Evolutionary conservation across 345 rosid species (phyloP).

Genomic region (Boechera stricta): DNA sequence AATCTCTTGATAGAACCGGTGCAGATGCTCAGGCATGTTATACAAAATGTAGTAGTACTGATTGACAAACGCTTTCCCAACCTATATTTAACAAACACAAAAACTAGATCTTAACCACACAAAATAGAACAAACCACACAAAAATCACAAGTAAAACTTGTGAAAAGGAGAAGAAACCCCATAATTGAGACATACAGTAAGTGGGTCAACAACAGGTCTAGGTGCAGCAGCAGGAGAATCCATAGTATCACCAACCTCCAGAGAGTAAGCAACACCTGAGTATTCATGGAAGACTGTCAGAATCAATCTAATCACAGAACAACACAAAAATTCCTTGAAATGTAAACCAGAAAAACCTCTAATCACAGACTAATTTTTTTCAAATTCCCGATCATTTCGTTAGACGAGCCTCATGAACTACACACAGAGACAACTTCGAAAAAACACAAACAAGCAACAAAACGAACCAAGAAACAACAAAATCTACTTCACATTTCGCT

Average conservation of each 20-base stretch:
- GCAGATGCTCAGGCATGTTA: slow-evolving; percentile 52
- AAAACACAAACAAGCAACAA: background rate
- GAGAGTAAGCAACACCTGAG: slow-evolving; percentile 24
- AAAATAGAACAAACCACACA: background rate
- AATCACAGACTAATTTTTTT: background rate
- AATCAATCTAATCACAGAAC: slow-evolving; percentile 10
- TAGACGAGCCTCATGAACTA: background rate
- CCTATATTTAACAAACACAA: slow-evolving; percentile 40
- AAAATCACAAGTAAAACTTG: background rate
- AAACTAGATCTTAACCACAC: background rate
- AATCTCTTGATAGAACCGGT: slow-evolving; percentile 54
- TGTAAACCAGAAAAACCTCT: background rate
- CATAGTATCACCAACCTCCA: slow-evolving; percentile 42
- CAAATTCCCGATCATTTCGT: background rate
- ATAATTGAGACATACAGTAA: slow-evolving; percentile 26
- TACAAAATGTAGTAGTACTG: slow-evolving; percentile 58
- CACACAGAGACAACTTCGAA: background rate
- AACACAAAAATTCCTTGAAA: background rate
- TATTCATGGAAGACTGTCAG: background rate
- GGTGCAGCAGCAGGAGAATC: slow-evolving; percentile 42
- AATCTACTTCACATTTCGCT: background rate
- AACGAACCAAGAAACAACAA: background rate
- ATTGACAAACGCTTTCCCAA: slow-evolving; percentile 54
- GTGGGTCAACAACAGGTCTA: slow-evolving; percentile 45
- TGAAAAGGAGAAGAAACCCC: slow-evolving; percentile 19